These are phyloP conservation scores for Xylaria sp. DNA, from an alignment of 2,329 filamentous ascomycete genomes.

Conservation along the genomic window DNA sequence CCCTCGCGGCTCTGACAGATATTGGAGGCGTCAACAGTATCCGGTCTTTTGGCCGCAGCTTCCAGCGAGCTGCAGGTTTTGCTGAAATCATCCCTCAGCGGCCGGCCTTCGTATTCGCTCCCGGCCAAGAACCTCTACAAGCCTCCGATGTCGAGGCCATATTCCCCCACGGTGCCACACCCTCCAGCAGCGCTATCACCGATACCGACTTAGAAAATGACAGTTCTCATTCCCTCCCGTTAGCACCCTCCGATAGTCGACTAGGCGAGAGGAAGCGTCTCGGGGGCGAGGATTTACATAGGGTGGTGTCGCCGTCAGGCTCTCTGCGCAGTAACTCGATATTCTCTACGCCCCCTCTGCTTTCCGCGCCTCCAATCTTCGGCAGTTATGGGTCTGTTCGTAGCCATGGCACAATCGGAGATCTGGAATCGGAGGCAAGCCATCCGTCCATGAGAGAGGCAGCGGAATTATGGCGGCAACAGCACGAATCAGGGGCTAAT, in stretches of 20 bases:
- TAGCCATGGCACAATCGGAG: slow-evolving; percentile 67
- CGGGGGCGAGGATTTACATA: slow-evolving; percentile 55
- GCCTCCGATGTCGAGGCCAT: slow-evolving; percentile 54
- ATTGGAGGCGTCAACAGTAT: slow-evolving; percentile 94
- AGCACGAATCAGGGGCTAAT: slow-evolving; percentile 62
- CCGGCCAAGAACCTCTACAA: slow-evolving; percentile 63
- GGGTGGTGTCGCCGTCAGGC: slow-evolving; percentile 47
- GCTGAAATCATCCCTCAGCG: slow-evolving; percentile 85
- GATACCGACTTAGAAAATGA: slow-evolving; percentile 48
- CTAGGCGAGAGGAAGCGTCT: slow-evolving; percentile 59
- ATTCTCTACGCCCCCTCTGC: slow-evolving; percentile 68
- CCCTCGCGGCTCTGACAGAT: slow-evolving; percentile 70
- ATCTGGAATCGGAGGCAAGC: slow-evolving; percentile 57
- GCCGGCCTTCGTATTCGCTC: slow-evolving; percentile 75
- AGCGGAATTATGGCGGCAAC: slow-evolving; percentile 63
- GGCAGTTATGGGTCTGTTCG: slow-evolving; percentile 74
- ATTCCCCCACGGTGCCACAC: slow-evolving; percentile 57
- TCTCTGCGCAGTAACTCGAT: slow-evolving; percentile 59
- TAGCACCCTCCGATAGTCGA: slow-evolving; percentile 37
- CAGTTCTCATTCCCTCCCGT: slow-evolving; percentile 35
- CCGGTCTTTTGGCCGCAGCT: slow-evolving; percentile 91
- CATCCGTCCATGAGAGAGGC: slow-evolving; percentile 63
- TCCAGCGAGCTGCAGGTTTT: slow-evolving; percentile 91
- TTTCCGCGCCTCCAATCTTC: slow-evolving; percentile 75
- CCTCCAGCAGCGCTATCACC: slow-evolving; percentile 44